phyloP scores from a whole-genome alignment of 106 monocot genomes.

The Xerophyta viscosa region DNA sequence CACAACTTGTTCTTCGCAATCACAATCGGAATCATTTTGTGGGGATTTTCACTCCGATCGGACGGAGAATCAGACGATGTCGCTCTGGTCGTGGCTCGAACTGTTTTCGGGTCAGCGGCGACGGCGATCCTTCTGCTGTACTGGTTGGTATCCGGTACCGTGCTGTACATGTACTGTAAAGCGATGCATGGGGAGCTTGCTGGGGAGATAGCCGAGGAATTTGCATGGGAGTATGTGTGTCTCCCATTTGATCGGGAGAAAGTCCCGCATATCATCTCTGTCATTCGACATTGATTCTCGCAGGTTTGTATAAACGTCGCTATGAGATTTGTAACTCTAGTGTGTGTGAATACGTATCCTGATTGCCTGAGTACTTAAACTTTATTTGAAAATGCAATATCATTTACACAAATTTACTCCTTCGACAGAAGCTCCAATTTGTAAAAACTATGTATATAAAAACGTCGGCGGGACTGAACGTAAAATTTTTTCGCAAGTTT shows the following conservation, averaged over 20 bases:
- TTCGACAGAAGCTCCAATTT: too few relatives aligned
- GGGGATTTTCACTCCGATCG: slow-evolving; percentile 14
- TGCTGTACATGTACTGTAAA: slow-evolving; percentile 56
- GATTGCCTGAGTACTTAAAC: too few relatives aligned
- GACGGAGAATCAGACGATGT: slow-evolving; percentile 1
- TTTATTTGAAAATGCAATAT: too few relatives aligned
- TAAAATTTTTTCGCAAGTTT: too few relatives aligned
- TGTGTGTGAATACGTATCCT: too few relatives aligned
- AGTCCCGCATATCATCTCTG: slow-evolving; percentile 57
- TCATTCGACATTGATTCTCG: too few relatives aligned
- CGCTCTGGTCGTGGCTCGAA: slow-evolving; percentile 26
- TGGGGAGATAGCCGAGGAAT: slow-evolving; percentile 48
- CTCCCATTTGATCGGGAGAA: slow-evolving; percentile 47
- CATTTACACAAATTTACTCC: too few relatives aligned
- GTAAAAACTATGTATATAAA: too few relatives aligned
- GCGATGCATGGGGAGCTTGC: slow-evolving; percentile 64
- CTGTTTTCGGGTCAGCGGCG: slow-evolving; percentile 19
- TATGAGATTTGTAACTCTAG: too few relatives aligned
- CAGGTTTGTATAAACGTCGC: too few relatives aligned
- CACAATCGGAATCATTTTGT: slow-evolving; percentile 21
- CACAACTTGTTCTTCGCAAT: slow-evolving; percentile 30
- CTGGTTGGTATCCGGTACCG: slow-evolving; percentile 24
- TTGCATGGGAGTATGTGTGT: slow-evolving; percentile 41
- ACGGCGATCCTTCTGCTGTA: slow-evolving; percentile 33
- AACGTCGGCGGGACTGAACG: too few relatives aligned